Percentiles rank a stretch among this genome's conserved stretches.
Conservation (phyloP, 2,329 filamentous ascomycete species). For the Fusarium secorum region DNA sequence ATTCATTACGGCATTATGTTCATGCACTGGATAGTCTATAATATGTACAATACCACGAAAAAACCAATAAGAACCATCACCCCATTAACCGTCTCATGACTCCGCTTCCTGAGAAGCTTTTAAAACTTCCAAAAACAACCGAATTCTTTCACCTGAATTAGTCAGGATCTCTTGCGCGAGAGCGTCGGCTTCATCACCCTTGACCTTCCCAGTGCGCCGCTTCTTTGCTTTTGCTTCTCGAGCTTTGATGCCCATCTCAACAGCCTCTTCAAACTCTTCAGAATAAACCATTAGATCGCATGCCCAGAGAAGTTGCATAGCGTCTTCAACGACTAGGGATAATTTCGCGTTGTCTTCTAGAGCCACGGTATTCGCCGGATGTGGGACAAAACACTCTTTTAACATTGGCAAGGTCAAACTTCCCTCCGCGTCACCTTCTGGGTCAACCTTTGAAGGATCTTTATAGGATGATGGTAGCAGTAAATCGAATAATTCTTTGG, state of each 20-base stretch:
- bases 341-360: slow-evolving; percentile 76
- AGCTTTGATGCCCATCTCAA: slow-evolving; percentile 58
- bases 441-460: slow-evolving; percentile 52
- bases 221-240: slow-evolving; percentile 57
- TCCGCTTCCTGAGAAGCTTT: slow-evolving; percentile 31
- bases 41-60: slow-evolving; percentile 30
- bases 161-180: slow-evolving; percentile 54
- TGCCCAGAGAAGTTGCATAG: slow-evolving; percentile 63
- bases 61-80: background rate
- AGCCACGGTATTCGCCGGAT: slow-evolving; percentile 67
- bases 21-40: slow-evolving; percentile 36
- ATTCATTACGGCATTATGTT: slow-evolving; percentile 37
- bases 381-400: slow-evolving; percentile 69
- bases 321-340: slow-evolving; percentile 71
- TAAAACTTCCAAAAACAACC: slow-evolving; percentile 50
- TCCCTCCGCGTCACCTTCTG: slow-evolving; percentile 47
- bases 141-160: slow-evolving; percentile 55
- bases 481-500: slow-evolving; percentile 55
- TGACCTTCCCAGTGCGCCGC: slow-evolving; percentile 48
- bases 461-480: slow-evolving; percentile 53
- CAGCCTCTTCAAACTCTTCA: slow-evolving; percentile 49
- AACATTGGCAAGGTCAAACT: slow-evolving; percentile 57
- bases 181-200: slow-evolving; percentile 48
- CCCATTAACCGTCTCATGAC: slow-evolving; percentile 9
- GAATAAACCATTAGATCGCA: slow-evolving; percentile 48